Evolutionary conservation across 345 rosid genomes (phyloP).

Genomic region (Populus nigra): DNA sequence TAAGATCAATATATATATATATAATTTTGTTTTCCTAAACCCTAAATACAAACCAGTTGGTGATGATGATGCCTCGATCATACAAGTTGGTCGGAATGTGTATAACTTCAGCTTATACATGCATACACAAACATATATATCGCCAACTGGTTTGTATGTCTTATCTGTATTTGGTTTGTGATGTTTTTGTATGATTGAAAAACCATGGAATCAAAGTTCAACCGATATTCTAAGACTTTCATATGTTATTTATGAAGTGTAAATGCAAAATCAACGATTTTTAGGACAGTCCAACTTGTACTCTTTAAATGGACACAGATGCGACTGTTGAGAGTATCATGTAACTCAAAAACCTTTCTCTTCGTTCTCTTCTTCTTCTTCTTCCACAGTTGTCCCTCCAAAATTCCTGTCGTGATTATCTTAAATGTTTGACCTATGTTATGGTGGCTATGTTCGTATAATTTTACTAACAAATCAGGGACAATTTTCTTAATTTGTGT

Average conservation of each 20-base stretch:
- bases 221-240: slow-evolving; percentile 17
- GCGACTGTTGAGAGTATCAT: slow-evolving; percentile 41
- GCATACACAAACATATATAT: too few species aligned
- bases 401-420: slow-evolving; percentile 32
- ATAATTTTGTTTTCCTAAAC: neutral
- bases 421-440: slow-evolving; percentile 37
- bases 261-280: slow-evolving; percentile 15
- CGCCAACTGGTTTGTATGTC: too few species aligned
- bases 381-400: slow-evolving; percentile 37
- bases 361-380: slow-evolving; percentile 2
- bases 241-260: neutral
- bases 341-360: slow-evolving; percentile 22
- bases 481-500: neutral
- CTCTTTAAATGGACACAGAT: slow-evolving; percentile 29
- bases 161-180: slow-evolving; percentile 2
- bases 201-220: slow-evolving; percentile 23
- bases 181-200: slow-evolving; percentile 16
- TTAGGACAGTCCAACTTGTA: slow-evolving; percentile 9
- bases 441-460: too few species aligned
- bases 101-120: neutral
- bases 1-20: neutral
- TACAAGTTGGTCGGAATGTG: neutral
- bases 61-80: neutral
- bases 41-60: neutral
- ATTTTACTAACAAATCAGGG: too few species aligned